Base-by-base conservation (phyloP, 1,284 basidiomycete species). In the Prillingera fragicola region DNA sequence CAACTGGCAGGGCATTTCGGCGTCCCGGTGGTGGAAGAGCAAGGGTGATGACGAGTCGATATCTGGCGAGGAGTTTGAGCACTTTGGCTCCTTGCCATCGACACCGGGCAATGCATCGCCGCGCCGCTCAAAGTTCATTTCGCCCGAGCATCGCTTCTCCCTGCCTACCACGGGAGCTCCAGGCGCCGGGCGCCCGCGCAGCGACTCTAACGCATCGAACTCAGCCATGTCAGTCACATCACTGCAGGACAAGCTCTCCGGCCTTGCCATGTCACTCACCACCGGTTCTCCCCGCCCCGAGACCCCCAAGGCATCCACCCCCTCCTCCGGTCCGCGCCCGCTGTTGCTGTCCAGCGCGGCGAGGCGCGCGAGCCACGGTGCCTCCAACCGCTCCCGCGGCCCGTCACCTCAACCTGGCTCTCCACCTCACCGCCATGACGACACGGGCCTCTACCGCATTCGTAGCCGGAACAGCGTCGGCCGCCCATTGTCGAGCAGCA, bases 311-410 rank as follows among this genome's bases (percentile, higher is more conserved):
- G 6, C 13, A 14, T 19, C 37, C 14, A 26, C 19, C 6, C 8
- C 37, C 12, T 22, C 45, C 0, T 45, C 52, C 10, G 54, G 54
- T 4, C 59, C 62, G 7, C 45, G 55, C 18, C 60, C 62, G 5
- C 48, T 64, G 3, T 34, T 62, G 10, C 52, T 64, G 2, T 59
- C 56, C 3, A 43, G 49, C 13, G 44, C 52, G 3, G 54, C 43
- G 2, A 33, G 61, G 10, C 39, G 57, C 15, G 57, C 55, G 19
- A 52, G 51, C 38, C 44, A 43, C 42, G 31, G 14, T 31, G 28
- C 15, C 18, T 35, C 5, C 17, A 6, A 9, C 33, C 26, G 4
- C 26, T 33, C 33, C 33, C 41, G 5, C 19, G 32, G 15, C 25
- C 41, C 15, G 24, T 12, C 33, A 43, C 27, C 17, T 40, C 48